Conservation (phyloP, 352 stramenopile species). For the Thraustotheca clavata region DNA sequence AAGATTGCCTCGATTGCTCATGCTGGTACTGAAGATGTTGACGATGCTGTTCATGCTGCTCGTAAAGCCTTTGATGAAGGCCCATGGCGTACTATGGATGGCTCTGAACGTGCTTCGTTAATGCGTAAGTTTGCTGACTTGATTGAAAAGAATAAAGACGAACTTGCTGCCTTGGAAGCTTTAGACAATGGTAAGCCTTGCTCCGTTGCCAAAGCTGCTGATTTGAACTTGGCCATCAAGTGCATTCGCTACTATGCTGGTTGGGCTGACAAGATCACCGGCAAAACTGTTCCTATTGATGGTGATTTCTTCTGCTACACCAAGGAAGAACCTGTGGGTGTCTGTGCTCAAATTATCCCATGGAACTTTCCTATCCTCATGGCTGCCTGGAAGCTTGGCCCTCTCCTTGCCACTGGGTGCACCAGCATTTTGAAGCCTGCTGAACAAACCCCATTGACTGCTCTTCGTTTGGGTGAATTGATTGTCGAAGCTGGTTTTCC, state of each 20-base stretch:
- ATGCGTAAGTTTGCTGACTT: constrained; percentile 38
- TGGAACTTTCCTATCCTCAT: constrained; percentile 97
- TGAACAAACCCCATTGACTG: constrained; percentile 89
- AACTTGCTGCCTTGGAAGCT: constrained; percentile 80
- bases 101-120: constrained; percentile 30
- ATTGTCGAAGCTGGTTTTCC: constrained; percentile 70
- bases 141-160: constrained; percentile 46
- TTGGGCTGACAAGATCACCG: constrained; percentile 78
- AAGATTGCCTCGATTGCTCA: constrained; percentile 63
- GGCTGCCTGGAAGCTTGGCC: constrained; percentile 89
- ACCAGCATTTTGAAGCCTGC: constrained; percentile 91
- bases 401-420: constrained; percentile 85
- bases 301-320: constrained; percentile 50
- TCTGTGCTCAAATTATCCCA: constrained; percentile 87
- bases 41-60: constrained; percentile 59
- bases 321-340: constrained; percentile 66
- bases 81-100: constrained; percentile 48
- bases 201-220: constrained; percentile 66
- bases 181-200: constrained; percentile 92
- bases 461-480: constrained; percentile 78
- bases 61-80: constrained; percentile 55
- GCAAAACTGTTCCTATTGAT: constrained; percentile 49
- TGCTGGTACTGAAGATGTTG: constrained; percentile 51
- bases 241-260: constrained; percentile 92
- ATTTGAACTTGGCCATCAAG: constrained; percentile 59